Evolutionary conservation across 192 early-diverging fungal genomes (phyloP), one percentile per base, ranked within the genome.

Genomic region (Entomortierella chlamydospora): DNA sequence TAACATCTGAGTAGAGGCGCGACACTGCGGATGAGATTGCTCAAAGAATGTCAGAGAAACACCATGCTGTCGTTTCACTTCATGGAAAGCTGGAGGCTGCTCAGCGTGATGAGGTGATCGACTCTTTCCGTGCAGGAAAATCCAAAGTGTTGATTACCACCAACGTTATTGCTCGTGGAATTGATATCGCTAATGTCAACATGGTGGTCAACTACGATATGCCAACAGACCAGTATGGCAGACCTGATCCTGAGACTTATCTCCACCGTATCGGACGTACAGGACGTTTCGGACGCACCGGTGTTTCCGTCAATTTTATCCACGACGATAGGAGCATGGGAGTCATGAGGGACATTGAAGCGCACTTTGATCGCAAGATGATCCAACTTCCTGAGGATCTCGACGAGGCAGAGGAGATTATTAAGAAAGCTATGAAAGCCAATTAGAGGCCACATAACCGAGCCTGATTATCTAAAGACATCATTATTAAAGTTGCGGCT

Each of bases 191-290:
- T 20, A 95, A 97, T 83, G 96, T 99, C 62, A 95, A 94, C 67
- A 83, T 97, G 68, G 98, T 99, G 13, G 90, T 99, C 76, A 99
- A 99, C 87, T 98, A 93, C 59, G 98, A 99, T 70, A 90, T 99
- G 49, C 98, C 98, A 11, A 61, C 93, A 23, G 92, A 93, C 31
- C 83, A 72, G 30, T 68, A 82, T 20, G 79, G 78, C 6, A 77
- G 61, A 28, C 93, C 96, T 0, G 98, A 99, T 68, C 89, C 88
- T 26, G 97, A 98, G 68, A 98, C 98, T 0, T 99, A 99, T 69
- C 85, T 99, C 42, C 98, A 99, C 83, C 92, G 98, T 65, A 98
- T 99, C 76, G 98, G 98, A 8, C 92, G 98, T 63, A 99, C 98
- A 1, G 98, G 98, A 58, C 87, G 98, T 52, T 99, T 99, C 72